Evolutionary conservation across 2,329 filamentous ascomycete species (phyloP).

Genomic region (Passalora sequoiae): DNA sequence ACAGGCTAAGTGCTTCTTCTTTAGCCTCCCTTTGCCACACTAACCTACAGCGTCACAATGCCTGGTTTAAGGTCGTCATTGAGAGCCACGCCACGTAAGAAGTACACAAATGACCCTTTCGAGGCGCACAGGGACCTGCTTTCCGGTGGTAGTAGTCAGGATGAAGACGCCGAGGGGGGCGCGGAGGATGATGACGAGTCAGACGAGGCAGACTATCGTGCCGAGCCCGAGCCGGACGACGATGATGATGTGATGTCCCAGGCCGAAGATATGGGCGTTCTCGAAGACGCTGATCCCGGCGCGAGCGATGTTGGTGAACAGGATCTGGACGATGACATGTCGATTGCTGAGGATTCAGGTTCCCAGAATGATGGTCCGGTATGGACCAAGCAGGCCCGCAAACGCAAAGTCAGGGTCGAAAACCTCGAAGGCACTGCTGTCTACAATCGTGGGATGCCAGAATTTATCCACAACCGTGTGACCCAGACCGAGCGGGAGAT

Average conservation of each 20-base stretch:
- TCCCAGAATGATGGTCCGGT: background rate
- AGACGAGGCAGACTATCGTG: constrained; percentile 33
- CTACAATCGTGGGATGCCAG: constrained; percentile 26
- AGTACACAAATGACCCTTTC: constrained; percentile 35
- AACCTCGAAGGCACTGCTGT: constrained; percentile 4
- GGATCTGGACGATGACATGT: constrained; percentile 31
- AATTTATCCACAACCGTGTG: constrained; percentile 23
- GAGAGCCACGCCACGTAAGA: constrained; percentile 23
- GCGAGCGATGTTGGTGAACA: constrained; percentile 36
- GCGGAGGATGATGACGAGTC: constrained; percentile 12
- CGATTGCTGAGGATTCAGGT: constrained; percentile 20
- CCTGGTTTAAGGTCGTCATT: constrained; percentile 21
- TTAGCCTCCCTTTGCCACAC: too few relatives aligned
- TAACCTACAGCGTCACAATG: constrained; percentile 9
- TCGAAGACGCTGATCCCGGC: constrained; percentile 29
- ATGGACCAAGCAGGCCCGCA: background rate
- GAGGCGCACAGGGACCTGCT: constrained; percentile 32
- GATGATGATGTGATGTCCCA: constrained; percentile 33
- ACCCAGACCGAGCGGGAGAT: constrained; percentile 44
- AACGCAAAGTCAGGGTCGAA: background rate
- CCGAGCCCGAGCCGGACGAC: constrained; percentile 23
- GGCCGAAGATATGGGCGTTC: constrained; percentile 24
- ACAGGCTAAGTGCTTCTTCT: too few relatives aligned
- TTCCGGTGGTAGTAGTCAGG: constrained; percentile 12
- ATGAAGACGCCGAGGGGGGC: constrained; percentile 27